Evolutionary conservation across 1,284 basidiomycete species (phyloP).

Genomic region (Rhodotorula sp.): DNA sequence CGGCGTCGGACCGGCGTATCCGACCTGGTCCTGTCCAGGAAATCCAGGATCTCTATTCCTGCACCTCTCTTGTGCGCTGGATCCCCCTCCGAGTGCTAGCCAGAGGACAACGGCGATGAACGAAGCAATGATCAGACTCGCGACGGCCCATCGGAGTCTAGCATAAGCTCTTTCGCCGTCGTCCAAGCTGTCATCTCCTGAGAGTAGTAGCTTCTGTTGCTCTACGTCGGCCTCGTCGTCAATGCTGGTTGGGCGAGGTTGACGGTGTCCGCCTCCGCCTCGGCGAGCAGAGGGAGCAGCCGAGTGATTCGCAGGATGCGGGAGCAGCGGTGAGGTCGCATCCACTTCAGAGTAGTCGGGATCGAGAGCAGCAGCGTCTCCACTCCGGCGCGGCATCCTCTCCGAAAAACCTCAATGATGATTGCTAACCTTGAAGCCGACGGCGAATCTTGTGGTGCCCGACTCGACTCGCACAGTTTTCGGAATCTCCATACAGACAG

Average conservation of each 20-base stretch:
- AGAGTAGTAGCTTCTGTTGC: neutral
- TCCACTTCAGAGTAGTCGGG: neutral
- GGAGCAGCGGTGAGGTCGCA: neutral
- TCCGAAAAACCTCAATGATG: too few species aligned
- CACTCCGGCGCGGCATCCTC: too few species aligned
- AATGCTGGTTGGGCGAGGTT: neutral
- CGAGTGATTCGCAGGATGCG: neutral
- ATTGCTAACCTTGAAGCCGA: too few species aligned
- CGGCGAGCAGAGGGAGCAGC: neutral
- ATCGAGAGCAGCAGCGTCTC: too few species aligned
- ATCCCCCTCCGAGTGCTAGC: neutral
- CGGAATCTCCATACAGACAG: too few species aligned
- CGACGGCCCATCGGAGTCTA: neutral
- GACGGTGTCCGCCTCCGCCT: too few species aligned
- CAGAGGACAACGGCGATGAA: slow-evolving; percentile 1
- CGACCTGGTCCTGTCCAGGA: slow-evolving; percentile 1
- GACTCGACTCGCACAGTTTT: too few species aligned
- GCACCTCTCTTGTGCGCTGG: neutral
- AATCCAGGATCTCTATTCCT: neutral
- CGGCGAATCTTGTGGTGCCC: too few species aligned
- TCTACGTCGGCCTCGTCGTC: neutral
- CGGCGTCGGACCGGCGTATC: slow-evolving; percentile 27
- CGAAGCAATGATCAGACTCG: neutral
- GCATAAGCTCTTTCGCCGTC: neutral
- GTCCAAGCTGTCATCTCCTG: neutral